phyloP scores from a whole-genome alignment of 495 filamentous ascomycete species.

The Penicillium malachiteum region DNA sequence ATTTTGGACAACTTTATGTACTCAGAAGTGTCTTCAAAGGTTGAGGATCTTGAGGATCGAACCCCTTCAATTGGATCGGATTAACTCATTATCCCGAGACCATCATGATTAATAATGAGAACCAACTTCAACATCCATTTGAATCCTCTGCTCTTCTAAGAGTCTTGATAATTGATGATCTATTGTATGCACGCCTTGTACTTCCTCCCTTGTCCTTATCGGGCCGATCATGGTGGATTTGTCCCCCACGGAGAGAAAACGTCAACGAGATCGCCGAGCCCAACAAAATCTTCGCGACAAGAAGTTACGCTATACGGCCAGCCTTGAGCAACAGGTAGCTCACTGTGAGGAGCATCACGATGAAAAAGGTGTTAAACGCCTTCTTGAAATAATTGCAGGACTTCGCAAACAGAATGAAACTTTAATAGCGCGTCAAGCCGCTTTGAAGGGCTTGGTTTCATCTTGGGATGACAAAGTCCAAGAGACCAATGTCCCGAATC shows the following conservation, averaged over 20 bases:
- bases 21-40: too few species aligned
- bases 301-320: slow-evolving; percentile 16
- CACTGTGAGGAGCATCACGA: slow-evolving; percentile 27
- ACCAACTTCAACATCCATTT: too few species aligned
- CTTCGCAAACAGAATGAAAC: slow-evolving; percentile 26
- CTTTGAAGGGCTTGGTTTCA: slow-evolving; percentile 15
- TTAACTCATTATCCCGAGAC: too few species aligned
- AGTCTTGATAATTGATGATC: too few species aligned
- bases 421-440: slow-evolving; percentile 15
- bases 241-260: slow-evolving; percentile 23
- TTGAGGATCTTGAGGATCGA: too few species aligned
- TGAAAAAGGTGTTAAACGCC: slow-evolving; percentile 14
- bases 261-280: slow-evolving; percentile 28
- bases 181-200: too few species aligned
- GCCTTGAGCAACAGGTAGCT: slow-evolving; percentile 23
- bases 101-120: too few species aligned
- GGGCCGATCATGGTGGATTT: background rate
- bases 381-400: slow-evolving; percentile 20
- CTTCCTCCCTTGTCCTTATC: too few species aligned
- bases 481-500: background rate
- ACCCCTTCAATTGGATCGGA: too few species aligned
- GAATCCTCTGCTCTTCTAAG: too few species aligned
- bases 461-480: slow-evolving; percentile 20
- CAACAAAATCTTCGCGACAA: slow-evolving; percentile 31
- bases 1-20: too few species aligned